Base-by-base conservation (phyloP, 2,329 filamentous ascomycete species). In the Madurella mycetomatis region DNA sequence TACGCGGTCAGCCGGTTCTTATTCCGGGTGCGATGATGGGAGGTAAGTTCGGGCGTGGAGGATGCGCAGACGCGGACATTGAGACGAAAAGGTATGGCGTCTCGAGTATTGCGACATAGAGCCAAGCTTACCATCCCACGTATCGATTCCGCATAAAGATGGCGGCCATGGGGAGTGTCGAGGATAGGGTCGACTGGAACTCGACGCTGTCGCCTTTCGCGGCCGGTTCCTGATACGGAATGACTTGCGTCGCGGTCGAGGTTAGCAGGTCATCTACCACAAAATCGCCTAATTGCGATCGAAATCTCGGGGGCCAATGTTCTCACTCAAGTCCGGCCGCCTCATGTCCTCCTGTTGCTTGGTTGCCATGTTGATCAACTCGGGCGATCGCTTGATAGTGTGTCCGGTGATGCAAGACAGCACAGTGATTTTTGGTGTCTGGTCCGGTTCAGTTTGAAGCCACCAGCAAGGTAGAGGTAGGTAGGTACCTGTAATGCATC, bases 81-180 rank as follows among this genome's bases (percentile, higher is more conserved):
- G 37, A 17, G 15, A 39, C 30, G 39, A 25, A 18, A 16, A n/a
- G 19, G 5, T 40, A 17, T 17, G 42, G n/a, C 25, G 15, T 30
- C 25, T 25, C 7, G 25, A 7, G 25, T 25, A 25, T 25, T 7
- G 25, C 25, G 25, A 25, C 25, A 25, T 25, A 25, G 39, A n/a
- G 37, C 19, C 12, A 16, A 45, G 69, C 76, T 57, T 71, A 83
- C 81, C 83, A 86, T 67, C 83, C 83, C 54, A 86, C 74, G 66
- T 82, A 94, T 80, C 89, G 88, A 75, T 95, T 96, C 63, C 91
- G 82, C 64, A 88, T 94, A 70, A 96, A 94, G 80, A 96, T 95
- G 60, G 92, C 92, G 55, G 90, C 91, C 92, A 96, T 96, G 55
- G 92, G 92, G 67, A 97, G 78, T 37, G 92, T 95, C 67, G 86